Evolutionary conservation across 2,329 filamentous ascomycete genomes (phyloP), one percentile per base, ranked within the genome.

Genomic region (Diaporthe vaccinii): DNA sequence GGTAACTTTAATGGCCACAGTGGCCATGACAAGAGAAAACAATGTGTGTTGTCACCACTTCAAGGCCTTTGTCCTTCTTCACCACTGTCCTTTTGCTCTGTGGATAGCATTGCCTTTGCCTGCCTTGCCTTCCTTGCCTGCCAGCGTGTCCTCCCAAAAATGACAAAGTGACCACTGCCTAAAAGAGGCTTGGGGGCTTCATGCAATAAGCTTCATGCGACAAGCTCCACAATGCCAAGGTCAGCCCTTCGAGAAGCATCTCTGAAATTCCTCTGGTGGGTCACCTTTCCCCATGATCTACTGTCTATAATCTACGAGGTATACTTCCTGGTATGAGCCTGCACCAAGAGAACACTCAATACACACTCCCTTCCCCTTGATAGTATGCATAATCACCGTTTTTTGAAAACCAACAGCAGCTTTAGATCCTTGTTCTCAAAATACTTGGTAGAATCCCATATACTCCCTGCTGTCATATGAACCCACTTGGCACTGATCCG

Each of bases 101-200:
- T 28, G 39, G 39, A 57, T 14, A 28, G 58, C 58, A 20, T 6
- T 41, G 55, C 55, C 15, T 55, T 14, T 55, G 49, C 31, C 28
- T 28, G 44, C 44, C 20, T 31, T 57, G 51, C 31, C 28, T 20
- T 34, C 44, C 20, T 31, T 41, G 46, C 34, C 53, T 75, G 75
- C 75, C 75, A 76, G 57, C 75, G 75, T 76, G 75, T 72, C 75
- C 73, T 76, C 51, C 69, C 25, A 44, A 55, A 25, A 44, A 28
- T 22, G 8, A 44, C 17, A 65, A 31, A 31, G 39, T 65, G 25
- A 65, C n/a, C 25, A 65, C 39, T 65, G 46, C 44, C 61, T 22
- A 25, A n/a, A 68, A 65, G 25, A 51, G 57, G 39, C 46, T 22
- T 57, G 28, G 34, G 62, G 58, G 34, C 51, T 67, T 69, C 51